phyloP scores from a whole-genome alignment of 257 asterid species.

The Solanum clarkiae region DNA sequence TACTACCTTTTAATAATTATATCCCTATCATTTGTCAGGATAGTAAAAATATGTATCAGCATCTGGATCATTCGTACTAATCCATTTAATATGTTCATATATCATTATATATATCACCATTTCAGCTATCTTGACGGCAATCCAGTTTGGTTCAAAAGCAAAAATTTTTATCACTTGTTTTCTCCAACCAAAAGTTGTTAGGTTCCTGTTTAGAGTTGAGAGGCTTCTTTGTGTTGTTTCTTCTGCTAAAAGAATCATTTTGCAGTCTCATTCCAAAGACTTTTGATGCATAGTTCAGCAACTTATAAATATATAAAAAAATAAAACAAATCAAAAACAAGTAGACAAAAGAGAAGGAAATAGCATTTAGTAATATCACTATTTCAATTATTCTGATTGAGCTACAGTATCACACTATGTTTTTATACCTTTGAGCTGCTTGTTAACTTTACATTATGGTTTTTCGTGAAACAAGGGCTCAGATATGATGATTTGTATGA shows the following conservation, averaged over 20 bases:
- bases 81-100: background rate
- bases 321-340: background rate
- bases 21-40: background rate
- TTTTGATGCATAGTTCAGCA: background rate
- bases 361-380: background rate
- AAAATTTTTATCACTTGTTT: background rate
- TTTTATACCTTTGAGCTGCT: background rate
- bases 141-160: background rate
- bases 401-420: background rate
- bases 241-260: background rate
- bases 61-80: background rate
- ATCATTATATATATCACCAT: background rate
- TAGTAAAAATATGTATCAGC: background rate
- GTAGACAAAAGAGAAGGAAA: background rate
- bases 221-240: background rate
- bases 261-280: background rate
- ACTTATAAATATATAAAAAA: background rate
- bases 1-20: background rate
- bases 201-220: background rate
- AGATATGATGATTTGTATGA: slow-evolving; percentile 80
- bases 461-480: slow-evolving; percentile 41
- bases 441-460: background rate
- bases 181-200: background rate
- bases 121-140: background rate
- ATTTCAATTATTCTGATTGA: background rate